phyloP scores from a whole-genome alignment of 805 yeast genomes.

The Lipomyces spencermartinsiae region DNA sequence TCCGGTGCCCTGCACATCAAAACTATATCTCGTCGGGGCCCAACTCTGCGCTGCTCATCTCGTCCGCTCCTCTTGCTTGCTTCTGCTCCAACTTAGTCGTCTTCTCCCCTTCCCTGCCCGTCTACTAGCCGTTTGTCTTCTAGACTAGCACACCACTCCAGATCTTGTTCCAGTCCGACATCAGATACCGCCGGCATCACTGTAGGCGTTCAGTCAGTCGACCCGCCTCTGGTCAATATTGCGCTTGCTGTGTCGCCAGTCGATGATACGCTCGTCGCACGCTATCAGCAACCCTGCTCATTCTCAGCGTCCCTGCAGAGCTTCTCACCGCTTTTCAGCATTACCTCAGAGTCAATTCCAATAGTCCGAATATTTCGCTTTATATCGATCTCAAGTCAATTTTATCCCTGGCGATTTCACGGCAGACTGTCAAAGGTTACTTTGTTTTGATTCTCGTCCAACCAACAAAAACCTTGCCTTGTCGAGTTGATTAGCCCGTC shows the following conservation, averaged over 20 bases:
- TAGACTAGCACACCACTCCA: background rate
- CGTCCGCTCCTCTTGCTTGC: background rate
- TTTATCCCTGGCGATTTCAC: background rate
- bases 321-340: background rate
- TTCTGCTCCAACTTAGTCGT: background rate
- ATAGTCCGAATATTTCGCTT: slow-evolving; percentile 1
- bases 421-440: background rate
- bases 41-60: slow-evolving; percentile 15
- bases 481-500: background rate
- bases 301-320: background rate
- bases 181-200: background rate
- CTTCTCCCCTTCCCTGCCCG: background rate
- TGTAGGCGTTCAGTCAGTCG: background rate
- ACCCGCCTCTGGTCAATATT: slow-evolving; percentile 2
- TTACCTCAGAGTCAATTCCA: background rate
- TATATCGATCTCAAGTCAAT: slow-evolving; percentile 4
- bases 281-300: background rate
- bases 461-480: background rate
- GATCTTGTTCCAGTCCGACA: background rate
- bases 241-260: background rate
- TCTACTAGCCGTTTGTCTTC: background rate
- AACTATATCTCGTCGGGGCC: slow-evolving; percentile 22
- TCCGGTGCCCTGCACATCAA: slow-evolving; percentile 11
- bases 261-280: background rate
- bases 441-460: background rate